Percentiles rank a stretch among this genome's conserved stretches.
Conservation (phyloP, 1,284 basidiomycete species). For the Cryptococcus floricola region DNA sequence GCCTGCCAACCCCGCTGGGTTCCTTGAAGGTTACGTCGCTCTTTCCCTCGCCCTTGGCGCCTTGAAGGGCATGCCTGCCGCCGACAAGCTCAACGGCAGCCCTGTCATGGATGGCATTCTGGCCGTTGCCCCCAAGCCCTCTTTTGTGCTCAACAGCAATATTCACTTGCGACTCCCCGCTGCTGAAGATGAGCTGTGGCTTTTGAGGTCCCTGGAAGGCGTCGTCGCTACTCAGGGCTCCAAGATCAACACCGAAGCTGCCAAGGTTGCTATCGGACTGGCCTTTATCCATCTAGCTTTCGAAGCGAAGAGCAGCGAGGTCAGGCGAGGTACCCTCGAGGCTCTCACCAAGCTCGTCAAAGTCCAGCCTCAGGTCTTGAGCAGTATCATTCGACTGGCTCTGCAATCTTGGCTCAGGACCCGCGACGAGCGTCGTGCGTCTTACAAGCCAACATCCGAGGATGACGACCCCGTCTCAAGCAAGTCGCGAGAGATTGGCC, state of each 20-base stretch:
- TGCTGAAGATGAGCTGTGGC: slow-evolving; percentile 69
- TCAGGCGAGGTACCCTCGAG: slow-evolving; percentile 55
- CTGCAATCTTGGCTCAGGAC: slow-evolving; percentile 46
- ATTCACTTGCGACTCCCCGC: slow-evolving; percentile 69
- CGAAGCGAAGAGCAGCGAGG: slow-evolving; percentile 56
- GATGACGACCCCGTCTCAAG: slow-evolving; percentile 23
- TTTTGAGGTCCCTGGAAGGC: slow-evolving; percentile 64
- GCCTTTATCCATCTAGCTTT: slow-evolving; percentile 65
- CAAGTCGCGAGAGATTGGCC: slow-evolving; percentile 38
- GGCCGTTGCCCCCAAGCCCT: slow-evolving; percentile 61
- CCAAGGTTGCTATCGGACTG: slow-evolving; percentile 61
- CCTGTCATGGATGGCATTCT: slow-evolving; percentile 41
- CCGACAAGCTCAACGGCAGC: slow-evolving; percentile 35
- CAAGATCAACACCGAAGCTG: slow-evolving; percentile 58
- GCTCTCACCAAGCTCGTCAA: slow-evolving; percentile 50
- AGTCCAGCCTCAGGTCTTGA: slow-evolving; percentile 54
- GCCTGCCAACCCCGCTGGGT: slow-evolving; percentile 62
- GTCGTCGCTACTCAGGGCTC: slow-evolving; percentile 55
- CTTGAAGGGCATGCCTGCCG: slow-evolving; percentile 33
- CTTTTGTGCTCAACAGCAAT: slow-evolving; percentile 82
- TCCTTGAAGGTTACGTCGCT: slow-evolving; percentile 78
- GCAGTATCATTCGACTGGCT: slow-evolving; percentile 58
- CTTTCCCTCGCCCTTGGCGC: slow-evolving; percentile 66
- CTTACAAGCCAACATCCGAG: slow-evolving; percentile 23
- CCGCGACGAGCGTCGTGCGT: slow-evolving; percentile 29